Percentiles rank a stretch among this genome's conserved stretches.
phyloP scores from a whole-genome alignment of 2,329 filamentous ascomycete species.

The Phaeosphaeria sp. region DNA sequence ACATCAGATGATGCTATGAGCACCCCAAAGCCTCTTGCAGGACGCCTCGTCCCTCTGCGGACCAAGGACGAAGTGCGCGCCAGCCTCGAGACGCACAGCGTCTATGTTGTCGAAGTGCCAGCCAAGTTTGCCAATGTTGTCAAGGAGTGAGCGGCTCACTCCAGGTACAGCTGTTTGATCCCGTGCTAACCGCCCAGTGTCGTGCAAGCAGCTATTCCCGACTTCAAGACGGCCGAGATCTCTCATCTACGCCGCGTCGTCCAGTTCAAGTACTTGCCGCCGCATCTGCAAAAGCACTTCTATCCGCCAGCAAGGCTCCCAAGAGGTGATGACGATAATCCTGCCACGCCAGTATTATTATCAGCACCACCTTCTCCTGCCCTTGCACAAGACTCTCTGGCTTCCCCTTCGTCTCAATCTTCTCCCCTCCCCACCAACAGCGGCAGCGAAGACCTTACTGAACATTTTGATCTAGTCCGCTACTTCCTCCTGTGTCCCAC shows the following conservation, averaged over 20 bases:
- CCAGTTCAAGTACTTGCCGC: conserved; percentile 71
- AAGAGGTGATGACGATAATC: conserved; percentile 43
- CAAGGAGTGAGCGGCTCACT: conserved; percentile 66
- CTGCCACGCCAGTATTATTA: conserved; percentile 33
- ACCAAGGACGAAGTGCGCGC: conserved; percentile 59
- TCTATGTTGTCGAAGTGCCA: conserved; percentile 75
- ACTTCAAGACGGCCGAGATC: conserved; percentile 53
- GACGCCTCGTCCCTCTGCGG: conserved; percentile 49
- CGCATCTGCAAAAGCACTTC: conserved; percentile 58
- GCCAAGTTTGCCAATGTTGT: conserved; percentile 74
- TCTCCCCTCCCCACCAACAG: conserved; percentile 6
- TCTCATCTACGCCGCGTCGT: conserved; percentile 76
- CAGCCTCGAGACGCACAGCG: conserved; percentile 62
- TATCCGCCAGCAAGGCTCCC: conserved; percentile 39
- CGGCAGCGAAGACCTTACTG: conserved; percentile 24
- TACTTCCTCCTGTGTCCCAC: conserved; percentile 61
- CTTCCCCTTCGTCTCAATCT: conserved; percentile 2
- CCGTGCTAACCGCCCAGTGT: conserved; percentile 46
- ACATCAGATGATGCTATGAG: conserved; percentile 33
- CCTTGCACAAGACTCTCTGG: conserved; percentile 8
- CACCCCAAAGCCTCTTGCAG: conserved; percentile 21
- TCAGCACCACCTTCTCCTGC: conserved; percentile 31
- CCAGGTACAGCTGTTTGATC: conserved; percentile 12
- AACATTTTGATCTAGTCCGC: conserved; percentile 46
- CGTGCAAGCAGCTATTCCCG: conserved; percentile 53